Evolutionary conservation across 73 alveolate species (phyloP).

Genomic region (Tetrahymena thermophila): DNA sequence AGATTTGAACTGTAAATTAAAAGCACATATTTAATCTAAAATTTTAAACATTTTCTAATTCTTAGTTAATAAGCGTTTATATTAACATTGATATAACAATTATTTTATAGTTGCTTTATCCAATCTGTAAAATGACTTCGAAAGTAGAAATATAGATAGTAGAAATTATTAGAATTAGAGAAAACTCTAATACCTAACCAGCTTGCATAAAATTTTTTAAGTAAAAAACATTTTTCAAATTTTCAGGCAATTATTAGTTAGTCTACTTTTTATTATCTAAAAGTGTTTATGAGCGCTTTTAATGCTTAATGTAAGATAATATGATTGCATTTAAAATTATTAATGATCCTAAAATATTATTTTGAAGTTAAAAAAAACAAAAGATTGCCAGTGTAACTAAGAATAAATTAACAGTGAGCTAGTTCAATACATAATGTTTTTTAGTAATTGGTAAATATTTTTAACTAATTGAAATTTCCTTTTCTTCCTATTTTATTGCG

Average conservation of each 20-base stretch:
- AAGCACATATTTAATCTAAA: background rate
- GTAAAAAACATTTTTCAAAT: too few relatives aligned
- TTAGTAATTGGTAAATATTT: too few relatives aligned
- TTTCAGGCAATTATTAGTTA: too few relatives aligned
- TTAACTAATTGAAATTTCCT: too few relatives aligned
- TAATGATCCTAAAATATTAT: background rate
- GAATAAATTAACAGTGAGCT: background rate
- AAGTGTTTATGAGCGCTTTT: background rate
- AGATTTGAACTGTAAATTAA: too few relatives aligned
- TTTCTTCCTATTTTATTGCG: background rate
- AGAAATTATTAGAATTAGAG: background rate
- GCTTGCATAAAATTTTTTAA: too few relatives aligned
- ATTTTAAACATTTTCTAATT: too few relatives aligned
- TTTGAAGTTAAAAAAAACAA: background rate
- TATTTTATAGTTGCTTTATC: background rate
- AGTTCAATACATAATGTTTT: too few relatives aligned
- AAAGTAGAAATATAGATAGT: background rate
- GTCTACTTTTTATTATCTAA: background rate
- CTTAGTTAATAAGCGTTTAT: background rate
- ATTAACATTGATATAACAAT: background rate
- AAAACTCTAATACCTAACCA: background rate
- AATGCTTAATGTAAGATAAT: too few relatives aligned
- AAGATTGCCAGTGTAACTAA: background rate
- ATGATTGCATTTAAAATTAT: background rate
- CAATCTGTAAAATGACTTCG: background rate